Evolutionary conservation across 768 basidiomycete genomes (phyloP).

Genomic region (Lentinula boryana): DNA sequence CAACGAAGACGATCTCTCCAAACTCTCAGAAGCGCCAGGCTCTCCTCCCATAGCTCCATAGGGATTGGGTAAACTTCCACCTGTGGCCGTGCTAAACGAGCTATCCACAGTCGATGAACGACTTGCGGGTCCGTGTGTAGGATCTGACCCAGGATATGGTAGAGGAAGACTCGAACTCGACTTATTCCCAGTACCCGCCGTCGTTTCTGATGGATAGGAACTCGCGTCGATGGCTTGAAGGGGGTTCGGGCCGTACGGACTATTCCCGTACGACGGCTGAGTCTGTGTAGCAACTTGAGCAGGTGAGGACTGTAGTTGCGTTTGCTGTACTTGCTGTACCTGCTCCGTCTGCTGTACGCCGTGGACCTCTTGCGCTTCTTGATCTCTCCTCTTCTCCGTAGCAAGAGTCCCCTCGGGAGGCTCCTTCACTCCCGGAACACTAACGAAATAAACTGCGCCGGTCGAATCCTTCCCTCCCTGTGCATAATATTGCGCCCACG

Average conservation of each 20-base stretch:
- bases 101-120: neutral
- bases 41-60: neutral
- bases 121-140: neutral
- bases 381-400: neutral
- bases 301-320: neutral
- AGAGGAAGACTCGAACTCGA: neutral
- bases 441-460: conserved; percentile 77
- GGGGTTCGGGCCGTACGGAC: neutral
- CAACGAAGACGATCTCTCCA: neutral
- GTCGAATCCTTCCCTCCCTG: conserved; percentile 70
- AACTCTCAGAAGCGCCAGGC: neutral
- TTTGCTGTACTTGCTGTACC: neutral
- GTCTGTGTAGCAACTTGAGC: neutral
- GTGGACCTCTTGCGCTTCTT: no score
- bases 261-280: neutral
- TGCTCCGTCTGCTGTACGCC: neutral
- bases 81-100: neutral
- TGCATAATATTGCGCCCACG: conserved; percentile 83
- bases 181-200: neutral
- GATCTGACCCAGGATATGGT: neutral
- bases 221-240: neutral
- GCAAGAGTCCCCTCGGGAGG: conserved; percentile 2
- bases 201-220: no score
- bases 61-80: neutral
- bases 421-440: conserved; percentile 69